A percentile compares a stretch with the other conserved stretches of the same genome.
Conservation (phyloP, 306 rosid species). For the Rosa rugosa region DNA sequence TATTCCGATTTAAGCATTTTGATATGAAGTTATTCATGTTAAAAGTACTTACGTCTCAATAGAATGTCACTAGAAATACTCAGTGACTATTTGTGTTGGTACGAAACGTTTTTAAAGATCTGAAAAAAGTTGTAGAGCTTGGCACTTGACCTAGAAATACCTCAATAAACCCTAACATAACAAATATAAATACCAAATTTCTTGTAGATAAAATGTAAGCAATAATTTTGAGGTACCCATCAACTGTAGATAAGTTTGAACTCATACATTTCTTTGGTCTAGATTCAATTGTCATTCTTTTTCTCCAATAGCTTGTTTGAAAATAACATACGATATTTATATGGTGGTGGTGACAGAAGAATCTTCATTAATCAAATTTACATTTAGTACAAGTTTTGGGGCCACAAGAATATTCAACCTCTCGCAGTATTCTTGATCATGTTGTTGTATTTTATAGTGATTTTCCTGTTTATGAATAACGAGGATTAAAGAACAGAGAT, state of each 20-base stretch:
- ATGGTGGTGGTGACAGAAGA: background rate
- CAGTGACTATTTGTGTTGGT: no score
- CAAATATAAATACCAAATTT: background rate
- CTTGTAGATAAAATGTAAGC: background rate
- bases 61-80: no score
- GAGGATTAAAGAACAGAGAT: background rate
- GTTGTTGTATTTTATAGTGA: background rate
- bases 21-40: no score
- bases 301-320: background rate
- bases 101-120: background rate
- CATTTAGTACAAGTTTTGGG: background rate
- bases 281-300: background rate
- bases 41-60: no score
- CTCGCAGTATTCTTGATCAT: background rate
- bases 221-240: background rate
- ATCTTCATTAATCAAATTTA: background rate
- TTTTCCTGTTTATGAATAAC: background rate
- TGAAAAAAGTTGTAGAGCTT: background rate
- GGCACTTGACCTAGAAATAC: background rate
- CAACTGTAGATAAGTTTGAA: background rate
- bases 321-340: background rate
- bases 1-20: no score
- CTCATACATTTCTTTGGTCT: background rate
- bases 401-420: background rate
- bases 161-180: background rate